phyloP scores from a whole-genome alignment of 768 basidiomycete species.

The Mycena capillaripes region DNA sequence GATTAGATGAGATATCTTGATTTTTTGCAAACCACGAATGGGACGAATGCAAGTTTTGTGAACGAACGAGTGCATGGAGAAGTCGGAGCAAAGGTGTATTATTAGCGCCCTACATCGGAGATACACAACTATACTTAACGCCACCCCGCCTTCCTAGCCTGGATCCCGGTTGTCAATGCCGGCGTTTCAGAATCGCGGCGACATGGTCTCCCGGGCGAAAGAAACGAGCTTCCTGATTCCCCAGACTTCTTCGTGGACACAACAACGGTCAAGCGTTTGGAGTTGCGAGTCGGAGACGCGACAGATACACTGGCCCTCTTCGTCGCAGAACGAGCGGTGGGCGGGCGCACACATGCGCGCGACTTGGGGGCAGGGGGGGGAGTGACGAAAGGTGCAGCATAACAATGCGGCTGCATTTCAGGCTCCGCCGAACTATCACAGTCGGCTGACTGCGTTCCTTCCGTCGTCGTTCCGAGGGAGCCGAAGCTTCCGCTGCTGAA shows the following conservation, averaged over 20 bases:
- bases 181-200: background rate
- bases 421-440: background rate
- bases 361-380: background rate
- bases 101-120: background rate
- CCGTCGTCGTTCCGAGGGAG: conserved; percentile 44
- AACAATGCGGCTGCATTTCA: background rate
- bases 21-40: too few relatives aligned
- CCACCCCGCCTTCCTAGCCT: conserved; percentile 16
- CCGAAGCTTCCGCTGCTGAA: conserved; percentile 54
- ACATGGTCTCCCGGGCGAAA: background rate
- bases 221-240: background rate
- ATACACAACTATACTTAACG: background rate
- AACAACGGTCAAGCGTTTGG: background rate
- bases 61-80: too few relatives aligned
- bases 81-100: too few relatives aligned
- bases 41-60: too few relatives aligned
- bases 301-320: background rate
- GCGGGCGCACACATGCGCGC: background rate
- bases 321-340: background rate
- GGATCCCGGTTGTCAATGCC: background rate
- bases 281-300: background rate
- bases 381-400: background rate
- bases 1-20: too few relatives aligned
- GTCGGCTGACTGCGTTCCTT: conserved; percentile 25
- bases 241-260: background rate